Percentiles rank a stretch among this genome's conserved stretches.
phyloP scores from a whole-genome alignment of 75 land plant species.

The Pseudotsuga menziesii region DNA sequence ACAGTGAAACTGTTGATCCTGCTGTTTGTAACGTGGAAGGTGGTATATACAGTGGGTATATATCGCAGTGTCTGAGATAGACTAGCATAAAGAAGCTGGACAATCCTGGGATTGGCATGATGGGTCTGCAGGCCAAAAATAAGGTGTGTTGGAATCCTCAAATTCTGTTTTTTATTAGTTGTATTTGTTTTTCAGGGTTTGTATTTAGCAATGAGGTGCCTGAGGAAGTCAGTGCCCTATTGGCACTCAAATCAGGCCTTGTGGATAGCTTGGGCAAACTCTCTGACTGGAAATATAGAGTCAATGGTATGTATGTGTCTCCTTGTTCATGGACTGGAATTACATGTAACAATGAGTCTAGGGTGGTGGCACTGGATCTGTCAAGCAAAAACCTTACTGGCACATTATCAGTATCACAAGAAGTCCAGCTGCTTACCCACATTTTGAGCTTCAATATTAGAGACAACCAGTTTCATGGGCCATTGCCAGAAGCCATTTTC shows the following conservation, averaged over 20 bases:
- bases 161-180: neutral
- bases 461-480: conserved; percentile 48
- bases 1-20: neutral
- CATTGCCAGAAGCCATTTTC: conserved; percentile 41
- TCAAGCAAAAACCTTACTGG: conserved; percentile 53
- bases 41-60: neutral
- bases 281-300: conserved; percentile 30
- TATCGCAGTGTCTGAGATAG: neutral
- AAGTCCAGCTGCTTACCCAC: conserved; percentile 21
- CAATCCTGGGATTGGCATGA: neutral
- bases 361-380: conserved; percentile 36
- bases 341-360: conserved; percentile 26
- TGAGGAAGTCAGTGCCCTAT: conserved; percentile 19
- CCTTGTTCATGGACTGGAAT: conserved; percentile 59
- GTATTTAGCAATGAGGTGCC: neutral
- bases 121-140: neutral
- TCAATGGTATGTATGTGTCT: neutral
- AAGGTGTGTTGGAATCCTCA: conserved; percentile 9
- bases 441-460: conserved; percentile 56
- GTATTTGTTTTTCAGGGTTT: conserved; percentile 3
- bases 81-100: neutral
- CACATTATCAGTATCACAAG: conserved; percentile 8
- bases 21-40: neutral
- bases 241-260: conserved; percentile 41
- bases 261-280: conserved; percentile 30